Base-by-base conservation (phyloP, 2,329 filamentous ascomycete species). In the Penicillium sp. region DNA sequence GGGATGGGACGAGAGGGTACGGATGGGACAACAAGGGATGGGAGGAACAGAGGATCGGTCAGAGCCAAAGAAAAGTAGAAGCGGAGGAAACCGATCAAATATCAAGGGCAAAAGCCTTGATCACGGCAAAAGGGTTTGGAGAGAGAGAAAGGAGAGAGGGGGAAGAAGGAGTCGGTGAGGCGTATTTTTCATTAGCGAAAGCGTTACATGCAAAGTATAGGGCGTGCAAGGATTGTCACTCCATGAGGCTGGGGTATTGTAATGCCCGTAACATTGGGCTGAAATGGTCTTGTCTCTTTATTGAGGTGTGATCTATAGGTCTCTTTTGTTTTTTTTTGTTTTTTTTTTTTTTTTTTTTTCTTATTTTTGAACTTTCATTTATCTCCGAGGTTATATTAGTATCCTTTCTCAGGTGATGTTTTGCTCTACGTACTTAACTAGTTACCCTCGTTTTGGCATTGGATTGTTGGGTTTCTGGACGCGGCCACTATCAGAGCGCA, bases 21-120 rank as follows among this genome's bases (percentile, higher is more conserved):
- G 15, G 15, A 18, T 18, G 15, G 15, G 2, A 18, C 15, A 18
- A 18, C 15, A 18, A 2, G 15, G 15, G 15, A 18, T 18, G 15
- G 18, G 23, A 28, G 24, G 27, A 13, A 8, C 12, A 27, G 24
- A 35, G 9, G 35, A 20, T 49, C 46, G 39, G 43, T 38, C 24
- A 39, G 13, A 29, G 40, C 46, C 41, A 44, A 46, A 32, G 45
- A 37, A 46, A 35, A 38, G 38, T 35, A 32, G n/a, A 39, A 43
- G 9, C 25, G 29, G 42, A 32, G 20, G 37, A 42, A 46, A 48
- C 33, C 46, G 46, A 44, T 29, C 28, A 46, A 42, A 46, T 42
- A 56, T 55, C 60, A 61, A 64, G 60, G 59, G 42, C 59, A 55
- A 50, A 54, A 25, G 58, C 58, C 59, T 62, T 59, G 57, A 62